phyloP scores from a whole-genome alignment of 1,139 yeast genomes.

The Diutina neorugosa region DNA sequence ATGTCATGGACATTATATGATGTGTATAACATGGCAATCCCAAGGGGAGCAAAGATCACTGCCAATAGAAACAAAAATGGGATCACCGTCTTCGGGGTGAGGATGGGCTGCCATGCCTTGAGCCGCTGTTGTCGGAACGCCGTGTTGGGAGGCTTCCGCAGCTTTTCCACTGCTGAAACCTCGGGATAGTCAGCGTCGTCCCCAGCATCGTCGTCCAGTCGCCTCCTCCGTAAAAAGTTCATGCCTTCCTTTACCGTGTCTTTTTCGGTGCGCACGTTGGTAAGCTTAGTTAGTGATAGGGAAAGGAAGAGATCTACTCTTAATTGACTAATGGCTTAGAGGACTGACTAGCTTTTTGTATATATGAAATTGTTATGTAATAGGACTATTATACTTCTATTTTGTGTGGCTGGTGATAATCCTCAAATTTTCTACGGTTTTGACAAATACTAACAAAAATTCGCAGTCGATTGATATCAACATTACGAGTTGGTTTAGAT shows the following conservation, averaged over 20 bases:
- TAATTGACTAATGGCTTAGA: too few species aligned
- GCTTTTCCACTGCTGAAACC: constrained; percentile 22
- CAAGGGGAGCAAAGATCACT: constrained; percentile 63
- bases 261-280: background rate
- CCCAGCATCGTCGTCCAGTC: constrained; percentile 19
- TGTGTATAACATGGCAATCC: constrained; percentile 52
- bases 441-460: too few species aligned
- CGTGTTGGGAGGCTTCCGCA: constrained; percentile 64
- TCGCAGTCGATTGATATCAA: too few species aligned
- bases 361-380: too few species aligned
- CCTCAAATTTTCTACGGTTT: too few species aligned
- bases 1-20: constrained; percentile 49
- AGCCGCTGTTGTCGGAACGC: constrained; percentile 60
- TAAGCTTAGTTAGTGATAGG: background rate
- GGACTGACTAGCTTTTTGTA: too few species aligned
- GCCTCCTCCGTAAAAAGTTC: constrained; percentile 30
- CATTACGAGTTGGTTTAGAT: too few species aligned
- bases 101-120: constrained; percentile 76
- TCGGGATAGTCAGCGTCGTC: constrained; percentile 9
- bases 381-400: too few species aligned
- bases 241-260: constrained; percentile 10
- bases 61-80: constrained; percentile 53
- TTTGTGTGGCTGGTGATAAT: too few species aligned
- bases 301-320: too few species aligned
- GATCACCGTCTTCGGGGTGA: constrained; percentile 65